phyloP scores from a whole-genome alignment of 371 early-diverging fungal genomes.

The Entomophthora muscae region DNA sequence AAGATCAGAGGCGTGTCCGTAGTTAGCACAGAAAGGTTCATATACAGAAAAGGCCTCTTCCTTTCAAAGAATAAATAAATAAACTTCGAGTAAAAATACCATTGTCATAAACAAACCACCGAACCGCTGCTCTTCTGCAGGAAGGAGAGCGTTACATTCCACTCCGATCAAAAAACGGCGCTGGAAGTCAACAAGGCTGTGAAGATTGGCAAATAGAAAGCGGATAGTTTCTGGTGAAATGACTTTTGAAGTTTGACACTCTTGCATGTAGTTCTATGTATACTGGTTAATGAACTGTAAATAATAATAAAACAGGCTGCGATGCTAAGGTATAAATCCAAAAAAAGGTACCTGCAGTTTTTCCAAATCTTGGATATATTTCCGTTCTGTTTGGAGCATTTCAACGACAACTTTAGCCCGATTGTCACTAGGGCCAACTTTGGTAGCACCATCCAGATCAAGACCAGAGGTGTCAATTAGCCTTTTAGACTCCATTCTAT shows the following conservation, averaged over 20 bases:
- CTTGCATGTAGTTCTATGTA: slow-evolving; percentile 22
- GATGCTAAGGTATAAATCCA: background rate
- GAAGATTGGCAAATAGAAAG: slow-evolving; percentile 80
- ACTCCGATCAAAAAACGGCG: slow-evolving; percentile 80
- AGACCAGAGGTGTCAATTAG: slow-evolving; percentile 25
- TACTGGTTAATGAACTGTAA: background rate
- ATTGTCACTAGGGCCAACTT: slow-evolving; percentile 50
- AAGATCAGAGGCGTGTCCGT: slow-evolving; percentile 51
- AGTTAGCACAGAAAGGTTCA: slow-evolving; percentile 88
- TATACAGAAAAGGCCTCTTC: slow-evolving; percentile 85
- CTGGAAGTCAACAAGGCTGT: slow-evolving; percentile 86
- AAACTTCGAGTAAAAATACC: slow-evolving; percentile 14
- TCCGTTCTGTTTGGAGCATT: slow-evolving; percentile 85
- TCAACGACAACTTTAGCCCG: slow-evolving; percentile 75
- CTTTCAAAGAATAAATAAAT: slow-evolving; percentile 13
- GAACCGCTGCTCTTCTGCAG: slow-evolving; percentile 67
- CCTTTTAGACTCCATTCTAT: slow-evolving; percentile 45
- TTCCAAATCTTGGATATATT: slow-evolving; percentile 80
- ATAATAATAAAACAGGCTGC: background rate
- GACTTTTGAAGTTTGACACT: slow-evolving; percentile 15
- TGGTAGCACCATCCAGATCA: slow-evolving; percentile 29
- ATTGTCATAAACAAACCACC: slow-evolving; percentile 58
- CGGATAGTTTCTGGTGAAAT: slow-evolving; percentile 39
- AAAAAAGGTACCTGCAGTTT: slow-evolving; percentile 35
- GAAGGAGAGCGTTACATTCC: slow-evolving; percentile 59